These are phyloP conservation scores for Exophiala dermatitidis DNA, from an alignment of 2,329 filamentous ascomycete genomes.

Conservation along the genomic window DNA sequence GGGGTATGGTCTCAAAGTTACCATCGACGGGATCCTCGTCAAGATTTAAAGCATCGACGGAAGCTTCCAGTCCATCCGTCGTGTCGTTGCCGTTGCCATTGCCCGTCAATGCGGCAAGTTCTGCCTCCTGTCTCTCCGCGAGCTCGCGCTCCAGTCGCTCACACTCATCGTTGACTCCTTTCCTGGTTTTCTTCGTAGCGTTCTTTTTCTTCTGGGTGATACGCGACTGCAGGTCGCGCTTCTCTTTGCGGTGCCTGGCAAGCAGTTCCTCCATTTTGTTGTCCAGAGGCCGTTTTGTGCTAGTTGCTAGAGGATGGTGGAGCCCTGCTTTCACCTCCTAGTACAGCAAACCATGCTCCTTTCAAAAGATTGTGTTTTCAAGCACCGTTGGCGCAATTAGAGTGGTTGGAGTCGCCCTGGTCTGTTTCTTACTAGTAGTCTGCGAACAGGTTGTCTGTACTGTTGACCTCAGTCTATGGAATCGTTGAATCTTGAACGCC, in stretches of 20 bases:
- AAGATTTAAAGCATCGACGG: conserved; percentile 32
- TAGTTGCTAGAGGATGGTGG: not conserved
- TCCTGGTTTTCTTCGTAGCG: conserved; percentile 72
- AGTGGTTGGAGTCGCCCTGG: not conserved
- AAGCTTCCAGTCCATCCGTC: conserved; percentile 7
- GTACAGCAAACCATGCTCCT: too few species aligned
- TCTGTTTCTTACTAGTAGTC: too few species aligned
- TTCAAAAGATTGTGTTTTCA: too few species aligned
- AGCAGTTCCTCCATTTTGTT: conserved; percentile 64
- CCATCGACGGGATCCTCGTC: conserved; percentile 27
- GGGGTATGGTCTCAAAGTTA: conserved; percentile 14
- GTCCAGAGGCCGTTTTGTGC: not conserved
- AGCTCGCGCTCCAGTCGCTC: conserved; percentile 51
- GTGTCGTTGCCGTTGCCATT: conserved; percentile 10
- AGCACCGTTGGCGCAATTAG: not conserved
- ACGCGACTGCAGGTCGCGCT: conserved; percentile 73
- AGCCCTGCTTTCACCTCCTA: not conserved
- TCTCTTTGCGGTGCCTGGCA: conserved; percentile 77
- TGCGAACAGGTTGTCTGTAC: not conserved
- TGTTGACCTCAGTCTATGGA: not conserved
- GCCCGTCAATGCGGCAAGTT: conserved; percentile 21
- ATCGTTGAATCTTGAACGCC: not conserved
- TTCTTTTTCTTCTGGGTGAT: conserved; percentile 96
- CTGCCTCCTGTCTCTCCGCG: conserved; percentile 45
- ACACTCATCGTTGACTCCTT: conserved; percentile 62